Base-by-base conservation (phyloP, 2,329 filamentous ascomycete species). In the Claviceps quebecensis region DNA sequence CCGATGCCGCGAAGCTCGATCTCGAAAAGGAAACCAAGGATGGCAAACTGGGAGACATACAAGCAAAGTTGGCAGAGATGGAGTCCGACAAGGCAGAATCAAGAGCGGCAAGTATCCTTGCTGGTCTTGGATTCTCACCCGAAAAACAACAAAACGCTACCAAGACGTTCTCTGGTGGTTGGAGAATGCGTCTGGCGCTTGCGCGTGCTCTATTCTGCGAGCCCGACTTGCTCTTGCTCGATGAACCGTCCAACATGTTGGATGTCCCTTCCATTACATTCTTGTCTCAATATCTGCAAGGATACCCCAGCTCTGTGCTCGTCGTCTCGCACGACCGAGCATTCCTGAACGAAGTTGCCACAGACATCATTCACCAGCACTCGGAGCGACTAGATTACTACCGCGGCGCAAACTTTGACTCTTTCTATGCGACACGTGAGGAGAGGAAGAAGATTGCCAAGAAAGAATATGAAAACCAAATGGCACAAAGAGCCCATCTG, bases 201-300 rank as follows among this genome's bases (percentile, higher is more conserved):
- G 93, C 93, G 13, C 78, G 93, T 77, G 93, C 93, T 14, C 79
- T 98, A 38, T 98, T 98, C 75, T 98, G 93, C 72, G 93, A 98
- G 67, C 93, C 93, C 44, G 93, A 98, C 70, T 75, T 98, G 49
- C 72, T 98, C 54, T 78, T 98, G 66, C 88, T 98, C 60, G 93
- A 98, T 74, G 93, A 98, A 81, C 93, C 93, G 72, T 97, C 91
- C 52, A 97, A 97, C 82, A 97, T 97, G 91, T 89, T 98, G 87
- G 93, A 97, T 71, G 93, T 98, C 53, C 93, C 93, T n/a, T 97
- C 93, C 23, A 97, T 98, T 64, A 94, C 93, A 52, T 98, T 97
- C 80, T 78, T 98, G 66, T 86, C 91, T 47, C 91, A 90, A 63
- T 98, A 98, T 65, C 84, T 98, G 8, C 90, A 96, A 67, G 76